Base-by-base conservation (phyloP, 352 stramenopile species). In the Phytopythium sindhum region DNA sequence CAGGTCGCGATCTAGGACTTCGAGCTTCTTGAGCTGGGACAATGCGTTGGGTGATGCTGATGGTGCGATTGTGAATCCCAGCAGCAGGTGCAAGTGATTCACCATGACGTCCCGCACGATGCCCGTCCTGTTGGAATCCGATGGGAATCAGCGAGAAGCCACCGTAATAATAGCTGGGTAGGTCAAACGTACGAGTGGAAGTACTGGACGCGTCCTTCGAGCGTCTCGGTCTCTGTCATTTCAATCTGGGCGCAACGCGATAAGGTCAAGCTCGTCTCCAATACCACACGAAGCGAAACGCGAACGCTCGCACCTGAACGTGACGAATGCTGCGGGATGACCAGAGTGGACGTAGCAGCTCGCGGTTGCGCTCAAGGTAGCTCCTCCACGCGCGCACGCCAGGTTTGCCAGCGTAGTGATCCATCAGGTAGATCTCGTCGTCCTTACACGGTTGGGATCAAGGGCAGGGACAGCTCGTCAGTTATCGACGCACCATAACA, bases 91-190 rank as follows among this genome's bases (percentile, higher is more conserved):
- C 31, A 96, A 66, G 35, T 96, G 87, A 62, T 95, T 96, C 24
- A 80, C 77, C 74, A 95, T 91, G 6, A 93, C 79, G 42, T 96
- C 86, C 11, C 87, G 82, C 29, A 96, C 74, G 33, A 96, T 90
- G 3, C 87, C 87, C 31, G 73, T 73, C 28, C 78, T 90, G 42
- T 45, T 9, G 10, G 28, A 5, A 11, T 28, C 44, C 44, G n/a
- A 26, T 4, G 26, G 21, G 6, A 60, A 24, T 66, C 11, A 66
- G 31, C 3, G 28, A 57, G 29, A 17, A 8, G n/a, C 11, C 37
- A 42, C 4, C 12, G 29, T 19, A 12, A 54, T 21, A 28, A 0
- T 12, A 39, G 23, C 33, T 24, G 15, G 41, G 23, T 28, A 4
- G 56, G 23, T 31, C 31, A 15, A 55, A 80, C 66, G 59, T 68